Percentiles rank a stretch among this genome's conserved stretches.
Conservation (phyloP, 345 rosid species). For the Pelargonium nanum region DNA sequence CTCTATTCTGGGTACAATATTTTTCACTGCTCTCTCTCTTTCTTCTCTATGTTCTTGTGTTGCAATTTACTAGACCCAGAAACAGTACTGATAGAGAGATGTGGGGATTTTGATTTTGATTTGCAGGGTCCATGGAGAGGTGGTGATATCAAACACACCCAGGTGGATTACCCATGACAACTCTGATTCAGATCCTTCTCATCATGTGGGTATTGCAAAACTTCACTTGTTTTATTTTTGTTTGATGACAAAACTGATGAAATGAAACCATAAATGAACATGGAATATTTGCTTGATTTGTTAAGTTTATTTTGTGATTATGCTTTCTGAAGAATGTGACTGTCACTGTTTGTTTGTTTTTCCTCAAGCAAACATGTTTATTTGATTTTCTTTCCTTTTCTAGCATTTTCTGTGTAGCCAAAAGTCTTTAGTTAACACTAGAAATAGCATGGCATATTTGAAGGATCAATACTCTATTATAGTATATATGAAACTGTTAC, state of each 20-base stretch:
- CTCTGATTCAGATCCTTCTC: constrained; percentile 21
- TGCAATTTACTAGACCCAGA: background rate
- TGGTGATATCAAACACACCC: constrained; percentile 43
- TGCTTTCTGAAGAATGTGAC: no score
- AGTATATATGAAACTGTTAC: no score
- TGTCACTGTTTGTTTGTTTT: no score
- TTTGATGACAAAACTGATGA: background rate
- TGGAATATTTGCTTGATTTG: background rate
- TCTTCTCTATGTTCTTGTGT: background rate
- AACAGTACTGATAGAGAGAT: background rate
- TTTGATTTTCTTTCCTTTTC: background rate
- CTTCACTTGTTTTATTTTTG: background rate
- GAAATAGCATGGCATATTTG: no score
- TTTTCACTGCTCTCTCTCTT: background rate
- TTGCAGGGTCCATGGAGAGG: constrained; percentile 77
- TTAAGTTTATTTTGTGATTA: no score
- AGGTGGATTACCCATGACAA: constrained; percentile 36
- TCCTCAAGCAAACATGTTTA: background rate
- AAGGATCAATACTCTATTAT: no score
- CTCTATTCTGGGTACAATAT: constrained; percentile 63
- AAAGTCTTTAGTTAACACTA: no score
- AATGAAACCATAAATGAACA: background rate
- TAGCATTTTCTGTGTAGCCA: background rate
- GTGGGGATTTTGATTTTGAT: constrained; percentile 5
- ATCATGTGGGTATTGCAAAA: constrained; percentile 19